Conservation (phyloP, 176 grass and related monocot species). For the Avena insularis region DNA sequence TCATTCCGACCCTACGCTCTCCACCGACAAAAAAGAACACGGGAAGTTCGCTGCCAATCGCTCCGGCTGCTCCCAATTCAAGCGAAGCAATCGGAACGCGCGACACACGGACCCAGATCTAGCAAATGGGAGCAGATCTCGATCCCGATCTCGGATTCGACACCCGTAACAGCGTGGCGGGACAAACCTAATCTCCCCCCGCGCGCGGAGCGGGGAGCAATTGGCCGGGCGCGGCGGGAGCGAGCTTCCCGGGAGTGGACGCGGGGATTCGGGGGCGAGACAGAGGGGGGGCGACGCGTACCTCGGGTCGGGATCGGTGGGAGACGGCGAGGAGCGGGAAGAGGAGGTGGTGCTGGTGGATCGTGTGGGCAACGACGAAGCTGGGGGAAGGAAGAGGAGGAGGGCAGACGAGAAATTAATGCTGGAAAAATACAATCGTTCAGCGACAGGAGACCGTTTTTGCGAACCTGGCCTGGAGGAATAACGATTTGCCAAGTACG, state of each 20-base stretch:
- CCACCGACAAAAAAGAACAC: not conserved
- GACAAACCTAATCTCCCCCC: not conserved
- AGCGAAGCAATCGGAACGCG: not conserved
- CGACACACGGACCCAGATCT: not conserved
- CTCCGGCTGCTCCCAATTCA: not conserved
- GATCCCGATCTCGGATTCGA: conserved; percentile 22
- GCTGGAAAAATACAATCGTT: conserved; percentile 2
- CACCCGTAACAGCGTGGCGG: not conserved
- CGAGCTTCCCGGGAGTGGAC: not conserved
- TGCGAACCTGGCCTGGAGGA: not conserved
- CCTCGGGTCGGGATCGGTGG: conserved; percentile 50
- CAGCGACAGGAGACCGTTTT: conserved; percentile 24
- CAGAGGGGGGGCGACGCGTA: not conserved
- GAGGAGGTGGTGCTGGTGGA: conserved; percentile 32
- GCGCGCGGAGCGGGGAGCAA: not conserved
- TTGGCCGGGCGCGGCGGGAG: not conserved
- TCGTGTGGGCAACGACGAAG: conserved; percentile 51
- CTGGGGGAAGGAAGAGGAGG: conserved; percentile 17
- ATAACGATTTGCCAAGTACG: not conserved
- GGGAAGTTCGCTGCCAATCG: not conserved
- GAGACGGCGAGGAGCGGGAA: conserved; percentile 34
- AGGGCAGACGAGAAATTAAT: conserved; percentile 29
- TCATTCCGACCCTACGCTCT: not conserved
- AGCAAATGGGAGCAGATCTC: conserved; percentile 16
- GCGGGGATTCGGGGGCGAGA: not conserved